Evolutionary conservation across 768 basidiomycete species (phyloP), one percentile per base, ranked within the genome.

Genomic region (Boletus reticuloceps): DNA sequence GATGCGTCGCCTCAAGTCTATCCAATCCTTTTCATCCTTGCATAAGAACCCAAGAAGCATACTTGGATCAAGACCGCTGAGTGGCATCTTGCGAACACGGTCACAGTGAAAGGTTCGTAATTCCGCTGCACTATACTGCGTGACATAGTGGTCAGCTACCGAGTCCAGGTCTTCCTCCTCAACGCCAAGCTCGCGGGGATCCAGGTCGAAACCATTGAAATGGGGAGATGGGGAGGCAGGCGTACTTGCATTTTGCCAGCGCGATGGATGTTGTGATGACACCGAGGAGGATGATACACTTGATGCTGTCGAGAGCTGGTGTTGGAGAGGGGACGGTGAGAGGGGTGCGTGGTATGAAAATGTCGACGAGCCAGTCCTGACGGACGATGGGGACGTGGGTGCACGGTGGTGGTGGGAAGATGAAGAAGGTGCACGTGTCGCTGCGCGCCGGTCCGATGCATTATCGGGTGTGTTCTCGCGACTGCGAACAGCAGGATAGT

Each of bases 41-140:
- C 88, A 87, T 60, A 98, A 66, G 68, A 99, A 98, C 12, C 95
- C 95, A 55, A 98, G 81, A 8, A 99, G 76, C 97, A 99, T 98
- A 63, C 94, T 97, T 22, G 96, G 97, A 69, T 98, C 97, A 51
- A 99, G 75, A 29, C 88, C 89, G 39, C 84, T 83, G 36, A 98
- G 72, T 1, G 88, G 88, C 91, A 98, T 96, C 82, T 96, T 98
- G 67, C 93, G 80, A 38, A 98, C 88, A 17, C 88, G 84, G n/a
- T 99, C 97, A 69, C 94, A 94, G 71, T 98, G 97, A 77, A 94
- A 99, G 13, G 91, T 96, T 64, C 82, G 82, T 34, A 98, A 74
- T 66, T 95, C 91, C 6, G 77, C 58, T 4, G 81, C 72, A 2
- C 81, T 74, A 69, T 98, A 99, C 11, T 94, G 88, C 0, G 77